These are phyloP conservation scores for Puccinia coronata DNA, from an alignment of 1,284 basidiomycete genomes.

Conservation along the genomic window DNA sequence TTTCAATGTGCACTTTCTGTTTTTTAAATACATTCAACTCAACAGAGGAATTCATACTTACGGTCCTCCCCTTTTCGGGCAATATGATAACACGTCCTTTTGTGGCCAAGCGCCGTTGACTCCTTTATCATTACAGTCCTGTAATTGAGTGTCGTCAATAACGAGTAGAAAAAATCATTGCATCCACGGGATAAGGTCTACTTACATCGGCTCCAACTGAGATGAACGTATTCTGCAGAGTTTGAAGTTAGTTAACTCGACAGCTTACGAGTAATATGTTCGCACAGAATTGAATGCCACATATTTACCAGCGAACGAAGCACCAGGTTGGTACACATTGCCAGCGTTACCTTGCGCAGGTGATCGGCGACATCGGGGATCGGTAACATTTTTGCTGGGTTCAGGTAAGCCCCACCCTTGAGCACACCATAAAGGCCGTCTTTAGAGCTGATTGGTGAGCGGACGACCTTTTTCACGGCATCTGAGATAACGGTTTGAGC, in stretches of 20 bases:
- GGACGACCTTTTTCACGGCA: neutral
- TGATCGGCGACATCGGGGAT: constrained; percentile 10
- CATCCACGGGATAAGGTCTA: neutral
- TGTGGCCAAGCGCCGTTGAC: constrained; percentile 30
- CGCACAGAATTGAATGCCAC: neutral
- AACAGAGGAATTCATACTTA: constrained; percentile 19
- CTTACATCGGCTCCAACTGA: constrained; percentile 17
- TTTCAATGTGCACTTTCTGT: neutral
- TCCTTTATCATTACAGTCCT: constrained; percentile 36
- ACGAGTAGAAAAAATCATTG: neutral
- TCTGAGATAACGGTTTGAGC: constrained; percentile 8
- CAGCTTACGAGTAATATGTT: neutral
- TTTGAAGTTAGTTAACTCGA: neutral
- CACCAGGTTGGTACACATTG: constrained; percentile 30
- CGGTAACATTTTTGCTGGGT: neutral
- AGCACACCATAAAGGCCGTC: constrained; percentile 30
- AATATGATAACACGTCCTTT: constrained; percentile 7
- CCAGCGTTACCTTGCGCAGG: neutral
- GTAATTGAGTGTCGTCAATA: neutral
- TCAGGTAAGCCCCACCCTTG: neutral
- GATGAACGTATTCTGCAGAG: constrained; percentile 13
- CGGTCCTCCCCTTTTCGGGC: neutral
- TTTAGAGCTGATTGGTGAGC: neutral
- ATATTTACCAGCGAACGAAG: constrained; percentile 22
- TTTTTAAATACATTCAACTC: neutral